phyloP scores from a whole-genome alignment of 257 asterid species.

The Penstemon barbatus region DNA sequence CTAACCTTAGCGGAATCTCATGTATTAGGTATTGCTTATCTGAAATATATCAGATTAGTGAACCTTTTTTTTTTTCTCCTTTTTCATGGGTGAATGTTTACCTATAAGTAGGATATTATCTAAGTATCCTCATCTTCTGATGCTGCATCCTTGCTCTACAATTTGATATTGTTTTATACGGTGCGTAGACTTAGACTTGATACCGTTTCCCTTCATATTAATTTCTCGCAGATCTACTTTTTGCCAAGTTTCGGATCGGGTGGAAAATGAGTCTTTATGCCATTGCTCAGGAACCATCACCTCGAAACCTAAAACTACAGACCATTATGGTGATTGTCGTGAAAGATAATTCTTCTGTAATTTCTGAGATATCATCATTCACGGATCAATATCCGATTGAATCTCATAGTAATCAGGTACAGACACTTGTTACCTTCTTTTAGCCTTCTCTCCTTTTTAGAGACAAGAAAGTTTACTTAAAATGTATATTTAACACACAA shows the following conservation, averaged over 20 bases:
- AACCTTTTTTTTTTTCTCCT: background rate
- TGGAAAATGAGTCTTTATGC: constrained; percentile 79
- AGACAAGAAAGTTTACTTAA: background rate
- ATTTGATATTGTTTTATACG: constrained; percentile 15
- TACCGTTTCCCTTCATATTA: constrained; percentile 15
- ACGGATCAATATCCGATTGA: constrained; percentile 42
- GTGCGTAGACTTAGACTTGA: constrained; percentile 19
- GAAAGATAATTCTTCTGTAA: constrained; percentile 47
- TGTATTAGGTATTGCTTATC: constrained; percentile 69
- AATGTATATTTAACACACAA: constrained; percentile 5
- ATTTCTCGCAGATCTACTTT: constrained; percentile 61
- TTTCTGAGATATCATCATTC: constrained; percentile 54
- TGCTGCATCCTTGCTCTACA: constrained; percentile 11
- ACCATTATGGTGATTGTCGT: constrained; percentile 84
- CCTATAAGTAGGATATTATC: background rate
- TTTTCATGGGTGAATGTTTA: background rate
- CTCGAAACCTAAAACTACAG: constrained; percentile 52
- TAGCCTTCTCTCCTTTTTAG: constrained; percentile 10
- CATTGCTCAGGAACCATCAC: constrained; percentile 52
- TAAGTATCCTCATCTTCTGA: constrained; percentile 8
- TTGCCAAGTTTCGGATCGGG: constrained; percentile 82
- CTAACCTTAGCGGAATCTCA: constrained; percentile 90
- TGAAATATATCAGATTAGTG: constrained; percentile 14
- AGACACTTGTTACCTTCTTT: constrained; percentile 10
- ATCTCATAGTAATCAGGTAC: constrained; percentile 66